A percentile compares a stretch with the other conserved stretches of the same genome.
phyloP scores from a whole-genome alignment of 352 stramenopile genomes.

The Elongisporangium senticosum region DNA sequence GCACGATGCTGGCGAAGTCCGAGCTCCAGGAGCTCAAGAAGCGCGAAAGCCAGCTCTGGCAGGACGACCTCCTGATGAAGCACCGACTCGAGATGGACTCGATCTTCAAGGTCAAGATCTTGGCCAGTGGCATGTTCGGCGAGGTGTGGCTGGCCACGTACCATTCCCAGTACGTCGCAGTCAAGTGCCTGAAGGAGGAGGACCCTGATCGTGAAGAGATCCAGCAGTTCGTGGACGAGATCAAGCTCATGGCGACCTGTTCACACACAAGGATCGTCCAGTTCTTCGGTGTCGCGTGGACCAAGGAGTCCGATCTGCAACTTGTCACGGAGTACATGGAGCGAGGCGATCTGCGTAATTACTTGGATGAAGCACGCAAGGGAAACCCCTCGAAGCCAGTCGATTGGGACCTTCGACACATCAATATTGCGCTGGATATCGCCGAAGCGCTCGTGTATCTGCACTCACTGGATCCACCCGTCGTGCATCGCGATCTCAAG shows the following conservation, averaged over 20 bases:
- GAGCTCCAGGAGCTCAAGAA: neutral
- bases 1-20: neutral
- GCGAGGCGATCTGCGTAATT: constrained; percentile 37
- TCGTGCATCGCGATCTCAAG: constrained; percentile 63
- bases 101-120: constrained; percentile 8
- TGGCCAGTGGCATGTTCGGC: constrained; percentile 32
- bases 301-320: constrained; percentile 34
- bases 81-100: neutral
- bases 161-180: constrained; percentile 30
- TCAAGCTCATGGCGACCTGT: constrained; percentile 42
- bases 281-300: constrained; percentile 48
- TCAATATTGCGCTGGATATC: constrained; percentile 31
- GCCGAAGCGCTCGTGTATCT: constrained; percentile 54
- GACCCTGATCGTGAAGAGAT: neutral
- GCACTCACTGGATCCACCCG: constrained; percentile 42
- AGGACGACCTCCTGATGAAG: neutral
- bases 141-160: constrained; percentile 54
- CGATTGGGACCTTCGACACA: neutral
- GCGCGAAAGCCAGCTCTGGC: neutral
- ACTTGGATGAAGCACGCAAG: constrained; percentile 6
- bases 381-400: neutral
- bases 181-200: constrained; percentile 36
- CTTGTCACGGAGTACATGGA: constrained; percentile 52
- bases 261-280: constrained; percentile 49
- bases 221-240: constrained; percentile 29